These are phyloP conservation scores for Cryptosporidium meleagridis DNA, from an alignment of 169 alveolate genomes.

Conservation along the genomic window DNA sequence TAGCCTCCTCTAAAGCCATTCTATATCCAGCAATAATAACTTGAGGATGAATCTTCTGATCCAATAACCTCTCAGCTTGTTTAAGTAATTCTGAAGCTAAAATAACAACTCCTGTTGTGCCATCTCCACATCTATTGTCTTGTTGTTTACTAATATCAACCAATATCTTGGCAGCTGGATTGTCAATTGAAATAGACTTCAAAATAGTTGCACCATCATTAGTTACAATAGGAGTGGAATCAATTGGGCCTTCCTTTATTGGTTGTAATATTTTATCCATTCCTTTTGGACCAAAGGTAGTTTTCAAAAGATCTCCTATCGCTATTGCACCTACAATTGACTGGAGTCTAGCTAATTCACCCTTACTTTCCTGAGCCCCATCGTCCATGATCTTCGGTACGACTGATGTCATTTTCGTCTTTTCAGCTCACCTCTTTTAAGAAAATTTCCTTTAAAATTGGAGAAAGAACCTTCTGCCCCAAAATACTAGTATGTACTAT, in stretches of 20 bases:
- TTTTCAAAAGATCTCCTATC: slow-evolving; percentile 98
- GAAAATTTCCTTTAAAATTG: not conserved
- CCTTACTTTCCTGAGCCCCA: slow-evolving; percentile 95
- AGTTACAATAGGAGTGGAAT: slow-evolving; percentile 93
- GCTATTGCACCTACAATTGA: slow-evolving; percentile 99
- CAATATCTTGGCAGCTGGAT: slow-evolving; percentile 98
- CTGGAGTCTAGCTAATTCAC: slow-evolving; percentile 95
- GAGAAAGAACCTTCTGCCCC: not conserved
- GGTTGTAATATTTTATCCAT: slow-evolving; percentile 97
- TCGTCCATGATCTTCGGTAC: slow-evolving; percentile 93
- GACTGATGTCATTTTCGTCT: slow-evolving; percentile 81
- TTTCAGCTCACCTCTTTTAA: not conserved
- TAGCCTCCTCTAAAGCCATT: slow-evolving; percentile 92
- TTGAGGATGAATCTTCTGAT: slow-evolving; percentile 97
- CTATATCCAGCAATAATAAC: slow-evolving; percentile 91
- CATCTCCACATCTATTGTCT: slow-evolving; percentile 94
- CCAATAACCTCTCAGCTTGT: slow-evolving; percentile 96
- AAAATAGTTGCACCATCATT: slow-evolving; percentile 99
- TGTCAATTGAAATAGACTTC: slow-evolving; percentile 97
- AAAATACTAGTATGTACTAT: not conserved
- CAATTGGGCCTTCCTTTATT: slow-evolving; percentile 90
- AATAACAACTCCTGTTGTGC: slow-evolving; percentile 98
- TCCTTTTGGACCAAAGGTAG: slow-evolving; percentile 99
- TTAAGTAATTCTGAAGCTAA: slow-evolving; percentile 98
- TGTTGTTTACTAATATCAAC: slow-evolving; percentile 94